Evolutionary conservation across 2,329 filamentous ascomycete species (phyloP).

Genomic region (Seiridium unicorne): DNA sequence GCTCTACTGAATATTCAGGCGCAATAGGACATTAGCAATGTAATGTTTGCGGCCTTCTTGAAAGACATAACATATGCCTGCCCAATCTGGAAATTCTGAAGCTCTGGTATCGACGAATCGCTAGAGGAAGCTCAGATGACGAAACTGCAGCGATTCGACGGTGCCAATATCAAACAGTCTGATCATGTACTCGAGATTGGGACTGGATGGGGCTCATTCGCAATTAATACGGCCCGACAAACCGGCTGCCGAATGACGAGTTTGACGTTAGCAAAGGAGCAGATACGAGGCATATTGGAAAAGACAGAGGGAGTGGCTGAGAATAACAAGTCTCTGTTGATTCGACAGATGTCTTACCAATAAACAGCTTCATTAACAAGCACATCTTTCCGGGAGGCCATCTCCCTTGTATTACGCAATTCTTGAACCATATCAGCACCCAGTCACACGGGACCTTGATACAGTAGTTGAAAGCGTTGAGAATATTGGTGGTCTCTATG

Average conservation of each 20-base stretch:
- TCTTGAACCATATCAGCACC: slow-evolving; percentile 57
- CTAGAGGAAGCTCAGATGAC: slow-evolving; percentile 66
- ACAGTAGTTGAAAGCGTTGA: slow-evolving; percentile 61
- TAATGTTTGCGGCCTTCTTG: slow-evolving; percentile 72
- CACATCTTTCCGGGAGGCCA: slow-evolving; percentile 82
- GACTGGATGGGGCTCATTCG: slow-evolving; percentile 74
- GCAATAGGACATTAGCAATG: slow-evolving; percentile 75
- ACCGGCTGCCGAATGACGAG: slow-evolving; percentile 70
- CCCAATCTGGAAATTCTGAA: slow-evolving; percentile 58
- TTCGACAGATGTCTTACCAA: not conserved
- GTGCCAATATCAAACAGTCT: slow-evolving; percentile 58
- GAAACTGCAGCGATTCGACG: slow-evolving; percentile 64
- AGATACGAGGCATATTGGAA: slow-evolving; percentile 59
- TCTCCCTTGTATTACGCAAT: slow-evolving; percentile 56
- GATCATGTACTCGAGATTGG: slow-evolving; percentile 76
- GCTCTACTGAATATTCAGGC: slow-evolving; percentile 66
- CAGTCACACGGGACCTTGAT: slow-evolving; percentile 59
- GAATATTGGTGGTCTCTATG: slow-evolving; percentile 74
- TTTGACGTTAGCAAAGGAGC: slow-evolving; percentile 66
- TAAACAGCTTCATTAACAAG: slow-evolving; percentile 63
- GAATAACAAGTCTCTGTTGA: no score
- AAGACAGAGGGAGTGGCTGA: no score
- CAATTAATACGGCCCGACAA: slow-evolving; percentile 63
- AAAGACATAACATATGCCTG: slow-evolving; percentile 78
- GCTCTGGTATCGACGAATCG: slow-evolving; percentile 46